Evolutionary conservation across 2,329 filamentous ascomycete species (phyloP), one percentile per base, ranked within the genome.

Genomic region (Hortaea sp.): DNA sequence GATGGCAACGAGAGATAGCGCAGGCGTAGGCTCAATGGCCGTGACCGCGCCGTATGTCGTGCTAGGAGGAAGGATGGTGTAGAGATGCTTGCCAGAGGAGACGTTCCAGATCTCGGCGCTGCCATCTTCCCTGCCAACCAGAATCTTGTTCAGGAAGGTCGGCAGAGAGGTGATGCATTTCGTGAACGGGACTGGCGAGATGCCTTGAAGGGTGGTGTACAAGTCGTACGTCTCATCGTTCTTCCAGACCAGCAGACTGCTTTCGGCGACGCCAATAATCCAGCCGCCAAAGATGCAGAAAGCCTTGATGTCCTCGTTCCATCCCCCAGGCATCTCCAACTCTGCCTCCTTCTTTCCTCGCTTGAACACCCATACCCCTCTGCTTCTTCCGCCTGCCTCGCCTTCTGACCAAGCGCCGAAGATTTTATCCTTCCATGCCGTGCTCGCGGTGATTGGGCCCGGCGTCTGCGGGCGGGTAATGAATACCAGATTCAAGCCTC

Each of bases 81-180:
- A 94, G 29, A 98, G 79, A 45, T 95, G 74, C 65, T 94, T 95
- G 41, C 75, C 89, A 3, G 87, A 95, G 62, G 85, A 94, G 50
- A 98, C 73, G 62, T 98, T 98, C 90, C 92, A 98, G 43, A 98
- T 94, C 62, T 98, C 92, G 6, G 95, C 82, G 65, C 82, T 84
- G 5, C 92, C 92, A 63, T 98, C 88, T 52, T 78, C 78, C 57
- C 88, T 82, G 7, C 88, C 94, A 2, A 88, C 85, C 54, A 97
- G 88, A 39, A 98, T 78, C 67, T 98, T 98, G 73, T 98, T 98
- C 50, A 98, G 68, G 65, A 88, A 94, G 0, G 92, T 97, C 1
- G 90, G 89, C 83, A 97, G 88, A 58, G 79, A 94, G 62, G 81
- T 84, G 55, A 95, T 76, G 42, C 83, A 81, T 27, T 85, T 85